phyloP scores from a whole-genome alignment of 306 rosid genomes.

The Glycine tomentella region DNA sequence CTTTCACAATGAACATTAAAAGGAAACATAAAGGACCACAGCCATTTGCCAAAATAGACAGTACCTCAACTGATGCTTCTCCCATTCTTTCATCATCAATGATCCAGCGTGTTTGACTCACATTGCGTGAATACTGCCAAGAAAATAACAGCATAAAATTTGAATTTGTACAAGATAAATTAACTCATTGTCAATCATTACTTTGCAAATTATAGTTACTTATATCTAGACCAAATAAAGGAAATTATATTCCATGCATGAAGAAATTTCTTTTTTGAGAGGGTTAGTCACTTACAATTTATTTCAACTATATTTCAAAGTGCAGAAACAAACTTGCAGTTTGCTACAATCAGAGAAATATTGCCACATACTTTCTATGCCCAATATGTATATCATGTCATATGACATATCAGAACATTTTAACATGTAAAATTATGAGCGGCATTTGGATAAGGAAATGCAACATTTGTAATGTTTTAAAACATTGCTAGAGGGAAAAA shows the following conservation, averaged over 20 bases:
- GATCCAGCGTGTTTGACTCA: slow-evolving; percentile 95
- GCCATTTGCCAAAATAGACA: slow-evolving; percentile 29
- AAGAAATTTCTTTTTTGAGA: not conserved
- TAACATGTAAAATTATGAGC: not conserved
- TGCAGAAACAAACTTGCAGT: slow-evolving; percentile 11
- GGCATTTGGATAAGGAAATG: not conserved
- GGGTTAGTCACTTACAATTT: not conserved
- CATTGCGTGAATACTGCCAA: slow-evolving; percentile 91
- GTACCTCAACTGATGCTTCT: slow-evolving; percentile 96
- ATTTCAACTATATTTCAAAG: slow-evolving; percentile 25
- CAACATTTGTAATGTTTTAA: too few species aligned
- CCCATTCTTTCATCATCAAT: slow-evolving; percentile 97
- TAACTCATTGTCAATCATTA: slow-evolving; percentile 32
- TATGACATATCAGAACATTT: not conserved
- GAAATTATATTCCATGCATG: slow-evolving; percentile 10
- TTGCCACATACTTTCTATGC: not conserved
- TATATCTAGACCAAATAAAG: slow-evolving; percentile 14
- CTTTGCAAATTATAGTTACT: slow-evolving; percentile 36
- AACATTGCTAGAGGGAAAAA: not conserved
- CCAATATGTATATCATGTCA: slow-evolving; percentile 5
- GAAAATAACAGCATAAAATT: slow-evolving; percentile 42
- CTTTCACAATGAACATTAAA: slow-evolving; percentile 35
- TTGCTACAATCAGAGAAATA: slow-evolving; percentile 4
- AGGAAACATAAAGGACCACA: slow-evolving; percentile 32
- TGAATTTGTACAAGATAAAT: slow-evolving; percentile 39